Conservation (phyloP, 2,329 filamentous ascomycete species). For the Aureobasidium sp. region DNA sequence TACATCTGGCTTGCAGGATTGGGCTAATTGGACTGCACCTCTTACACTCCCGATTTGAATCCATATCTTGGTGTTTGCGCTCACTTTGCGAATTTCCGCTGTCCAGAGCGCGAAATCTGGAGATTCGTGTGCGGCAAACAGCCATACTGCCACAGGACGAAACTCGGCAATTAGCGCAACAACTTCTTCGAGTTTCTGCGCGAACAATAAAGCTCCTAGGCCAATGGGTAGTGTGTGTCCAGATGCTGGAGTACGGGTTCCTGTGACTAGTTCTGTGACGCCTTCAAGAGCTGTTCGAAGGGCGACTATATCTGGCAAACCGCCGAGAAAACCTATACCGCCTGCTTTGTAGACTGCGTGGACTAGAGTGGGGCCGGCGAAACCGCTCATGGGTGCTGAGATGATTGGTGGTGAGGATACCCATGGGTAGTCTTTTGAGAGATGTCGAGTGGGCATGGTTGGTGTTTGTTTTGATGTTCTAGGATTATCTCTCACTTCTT, state of each 20-base stretch:
- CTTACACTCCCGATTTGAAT: slow-evolving; percentile 54
- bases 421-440: background rate
- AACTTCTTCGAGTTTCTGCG: background rate
- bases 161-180: background rate
- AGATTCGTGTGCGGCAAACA: slow-evolving; percentile 50
- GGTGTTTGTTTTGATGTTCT: background rate
- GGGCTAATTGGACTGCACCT: slow-evolving; percentile 43
- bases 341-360: background rate
- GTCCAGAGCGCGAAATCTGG: slow-evolving; percentile 30
- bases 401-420: background rate
- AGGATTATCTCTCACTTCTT: background rate
- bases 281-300: background rate
- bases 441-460: background rate
- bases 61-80: slow-evolving; percentile 40
- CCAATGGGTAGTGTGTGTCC: background rate
- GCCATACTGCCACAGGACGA: slow-evolving; percentile 40
- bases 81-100: slow-evolving; percentile 21
- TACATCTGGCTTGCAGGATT: slow-evolving; percentile 44
- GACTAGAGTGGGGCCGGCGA: background rate
- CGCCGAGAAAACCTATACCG: slow-evolving; percentile 3
- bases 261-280: background rate
- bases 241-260: background rate
- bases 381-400: background rate
- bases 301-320: background rate
- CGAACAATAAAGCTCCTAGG: background rate